Percentiles rank a stretch among this genome's conserved stretches.
Evolutionary conservation across 1,284 basidiomycete species (phyloP).

Genomic region (Ceratobasidium sp.): DNA sequence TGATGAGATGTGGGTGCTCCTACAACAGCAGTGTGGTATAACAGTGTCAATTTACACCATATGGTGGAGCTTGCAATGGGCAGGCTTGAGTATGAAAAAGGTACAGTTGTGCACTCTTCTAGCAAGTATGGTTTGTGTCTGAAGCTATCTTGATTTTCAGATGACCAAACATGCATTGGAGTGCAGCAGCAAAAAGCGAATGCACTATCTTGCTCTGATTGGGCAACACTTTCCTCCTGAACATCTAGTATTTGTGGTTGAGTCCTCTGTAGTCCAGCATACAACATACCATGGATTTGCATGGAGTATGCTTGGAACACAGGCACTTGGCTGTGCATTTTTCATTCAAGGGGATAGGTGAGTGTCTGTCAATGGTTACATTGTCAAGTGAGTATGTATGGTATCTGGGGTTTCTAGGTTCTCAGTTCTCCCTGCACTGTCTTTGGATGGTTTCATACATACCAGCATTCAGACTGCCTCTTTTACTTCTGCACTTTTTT

Average conservation of each 20-base stretch:
- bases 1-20: constrained; percentile 32
- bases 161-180: constrained; percentile 18
- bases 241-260: constrained; percentile 43
- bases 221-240: constrained; percentile 28
- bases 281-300: constrained; percentile 35
- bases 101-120: background rate
- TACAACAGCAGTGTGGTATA: constrained; percentile 5
- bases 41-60: constrained; percentile 25
- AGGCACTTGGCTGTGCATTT: constrained; percentile 15
- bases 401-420: constrained; percentile 43
- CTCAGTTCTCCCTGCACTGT: constrained; percentile 50
- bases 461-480: constrained; percentile 45
- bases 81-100: constrained; percentile 26
- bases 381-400: background rate
- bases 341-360: constrained; percentile 41
- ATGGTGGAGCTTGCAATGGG: constrained; percentile 9
- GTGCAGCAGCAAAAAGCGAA: background rate
- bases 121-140: background rate
- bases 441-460: constrained; percentile 47
- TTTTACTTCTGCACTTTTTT: constrained; percentile 45
- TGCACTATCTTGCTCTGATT: background rate
- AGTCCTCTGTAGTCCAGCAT: constrained; percentile 33
- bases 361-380: background rate
- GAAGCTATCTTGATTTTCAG: background rate
- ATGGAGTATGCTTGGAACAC: constrained; percentile 35